A percentile compares a stretch with the other conserved stretches of the same genome.
Evolutionary conservation across 2,329 filamentous ascomycete genomes (phyloP).

Genomic region (Dothideomycetes sp.): DNA sequence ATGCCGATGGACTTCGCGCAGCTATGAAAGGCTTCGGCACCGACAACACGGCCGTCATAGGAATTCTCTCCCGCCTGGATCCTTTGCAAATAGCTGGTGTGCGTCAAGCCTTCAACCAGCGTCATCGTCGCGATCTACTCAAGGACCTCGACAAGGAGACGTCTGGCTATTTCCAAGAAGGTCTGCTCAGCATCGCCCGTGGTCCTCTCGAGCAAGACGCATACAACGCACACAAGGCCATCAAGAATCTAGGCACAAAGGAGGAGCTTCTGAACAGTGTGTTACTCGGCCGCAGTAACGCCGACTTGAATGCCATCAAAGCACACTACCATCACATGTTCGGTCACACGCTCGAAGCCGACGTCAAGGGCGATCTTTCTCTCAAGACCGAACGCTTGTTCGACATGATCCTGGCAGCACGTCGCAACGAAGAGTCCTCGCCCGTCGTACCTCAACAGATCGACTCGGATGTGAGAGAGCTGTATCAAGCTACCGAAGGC

Average conservation of each 20-base stretch:
- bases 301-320: conserved; percentile 83
- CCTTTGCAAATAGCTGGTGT: conserved; percentile 67
- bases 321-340: conserved; percentile 61
- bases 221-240: conserved; percentile 58
- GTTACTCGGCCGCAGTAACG: conserved; percentile 72
- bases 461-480: conserved; percentile 63
- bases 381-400: conserved; percentile 82
- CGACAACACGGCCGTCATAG: conserved; percentile 69
- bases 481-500: conserved; percentile 70
- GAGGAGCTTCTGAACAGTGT: conserved; percentile 80
- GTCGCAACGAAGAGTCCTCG: conserved; percentile 65
- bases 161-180: conserved; percentile 60
- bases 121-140: conserved; percentile 59
- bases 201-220: conserved; percentile 75
- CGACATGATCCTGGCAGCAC: conserved; percentile 66
- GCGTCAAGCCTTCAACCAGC: conserved; percentile 55
- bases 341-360: conserved; percentile 56
- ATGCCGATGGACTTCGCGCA: conserved; percentile 62
- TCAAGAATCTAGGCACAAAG: conserved; percentile 76
- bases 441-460: conserved; percentile 65
- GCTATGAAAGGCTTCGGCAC: conserved; percentile 95
- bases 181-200: conserved; percentile 62
- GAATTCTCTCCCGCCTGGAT: conserved; percentile 61
- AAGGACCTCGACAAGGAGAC: conserved; percentile 72
- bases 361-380: conserved; percentile 70